Conservation (phyloP, 176 grass and related monocot species). For the Elaeis guineensis region DNA sequence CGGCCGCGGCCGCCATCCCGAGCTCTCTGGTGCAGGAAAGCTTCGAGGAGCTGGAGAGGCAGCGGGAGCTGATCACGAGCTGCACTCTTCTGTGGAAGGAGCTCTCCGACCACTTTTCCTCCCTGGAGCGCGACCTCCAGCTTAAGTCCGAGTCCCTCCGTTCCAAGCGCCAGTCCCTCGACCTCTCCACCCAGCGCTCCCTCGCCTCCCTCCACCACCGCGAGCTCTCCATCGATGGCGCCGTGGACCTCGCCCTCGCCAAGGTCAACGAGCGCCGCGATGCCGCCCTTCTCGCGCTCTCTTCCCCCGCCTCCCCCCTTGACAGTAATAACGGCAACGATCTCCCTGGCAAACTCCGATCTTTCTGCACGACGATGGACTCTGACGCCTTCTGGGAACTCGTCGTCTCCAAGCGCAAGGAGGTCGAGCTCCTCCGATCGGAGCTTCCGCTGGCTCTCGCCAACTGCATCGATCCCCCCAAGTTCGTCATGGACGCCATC, state of each 20-base stretch:
- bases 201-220: slow-evolving; percentile 46
- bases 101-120: slow-evolving; percentile 58
- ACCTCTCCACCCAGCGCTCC: slow-evolving; percentile 35
- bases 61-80: slow-evolving; percentile 58
- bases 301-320: neutral
- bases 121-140: slow-evolving; percentile 54
- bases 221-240: slow-evolving; percentile 47
- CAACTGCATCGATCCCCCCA: slow-evolving; percentile 70
- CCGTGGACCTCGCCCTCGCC: slow-evolving; percentile 42
- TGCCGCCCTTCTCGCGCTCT: slow-evolving; percentile 1
- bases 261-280: slow-evolving; percentile 33
- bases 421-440: slow-evolving; percentile 52
- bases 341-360: slow-evolving; percentile 34
- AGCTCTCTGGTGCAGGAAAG: slow-evolving; percentile 37
- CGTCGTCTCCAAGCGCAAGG: slow-evolving; percentile 62
- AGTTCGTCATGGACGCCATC: slow-evolving; percentile 63
- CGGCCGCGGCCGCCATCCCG: slow-evolving; percentile 13
- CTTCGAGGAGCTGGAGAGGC: slow-evolving; percentile 71
- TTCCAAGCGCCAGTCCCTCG: slow-evolving; percentile 36
- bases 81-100: slow-evolving; percentile 73
- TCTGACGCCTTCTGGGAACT: slow-evolving; percentile 42
- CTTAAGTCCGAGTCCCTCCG: slow-evolving; percentile 52
- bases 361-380: slow-evolving; percentile 65
- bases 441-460: slow-evolving; percentile 44
- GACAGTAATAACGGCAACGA: neutral